Percentiles rank a stretch among this genome's conserved stretches.
These are phyloP conservation scores for Penicillium aurantiogriseum DNA, from an alignment of 2,329 filamentous ascomycete genomes.

Conservation along the genomic window DNA sequence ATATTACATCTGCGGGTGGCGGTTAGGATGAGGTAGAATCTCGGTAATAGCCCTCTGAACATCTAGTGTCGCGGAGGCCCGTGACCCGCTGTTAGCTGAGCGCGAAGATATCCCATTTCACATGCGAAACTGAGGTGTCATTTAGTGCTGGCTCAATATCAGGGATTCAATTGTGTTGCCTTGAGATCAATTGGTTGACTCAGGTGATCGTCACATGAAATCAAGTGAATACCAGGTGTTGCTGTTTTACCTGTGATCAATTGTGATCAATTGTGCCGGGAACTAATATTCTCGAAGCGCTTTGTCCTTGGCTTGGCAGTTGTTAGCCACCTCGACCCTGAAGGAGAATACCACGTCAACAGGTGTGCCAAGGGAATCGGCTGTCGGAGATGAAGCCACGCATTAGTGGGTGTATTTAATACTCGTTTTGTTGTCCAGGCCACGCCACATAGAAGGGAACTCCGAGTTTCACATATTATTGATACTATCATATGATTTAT, in stretches of 20 bases:
- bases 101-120: not conserved
- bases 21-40: not conserved
- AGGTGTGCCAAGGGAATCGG: not conserved
- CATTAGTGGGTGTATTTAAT: not conserved
- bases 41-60: not conserved
- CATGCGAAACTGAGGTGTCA: not conserved
- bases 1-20: not conserved
- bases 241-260: not conserved
- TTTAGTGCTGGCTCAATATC: not conserved
- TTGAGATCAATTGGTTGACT: not conserved
- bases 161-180: not conserved
- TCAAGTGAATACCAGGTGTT: not conserved
- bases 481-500: not conserved
- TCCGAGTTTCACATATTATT: not conserved
- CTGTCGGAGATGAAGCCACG: not conserved
- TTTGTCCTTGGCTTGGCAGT: conserved; percentile 1
- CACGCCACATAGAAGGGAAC: not conserved
- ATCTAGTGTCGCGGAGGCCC: not conserved
- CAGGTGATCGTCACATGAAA: not conserved
- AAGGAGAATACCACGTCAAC: not conserved
- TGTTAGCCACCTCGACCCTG: not conserved
- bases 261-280: not conserved
- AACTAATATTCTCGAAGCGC: not conserved
- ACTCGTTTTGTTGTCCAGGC: not conserved
- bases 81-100: not conserved